Percentiles rank a stretch among this genome's conserved stretches.
Conservation (phyloP, 345 rosid species). For the Bruguiera parviflora region DNA sequence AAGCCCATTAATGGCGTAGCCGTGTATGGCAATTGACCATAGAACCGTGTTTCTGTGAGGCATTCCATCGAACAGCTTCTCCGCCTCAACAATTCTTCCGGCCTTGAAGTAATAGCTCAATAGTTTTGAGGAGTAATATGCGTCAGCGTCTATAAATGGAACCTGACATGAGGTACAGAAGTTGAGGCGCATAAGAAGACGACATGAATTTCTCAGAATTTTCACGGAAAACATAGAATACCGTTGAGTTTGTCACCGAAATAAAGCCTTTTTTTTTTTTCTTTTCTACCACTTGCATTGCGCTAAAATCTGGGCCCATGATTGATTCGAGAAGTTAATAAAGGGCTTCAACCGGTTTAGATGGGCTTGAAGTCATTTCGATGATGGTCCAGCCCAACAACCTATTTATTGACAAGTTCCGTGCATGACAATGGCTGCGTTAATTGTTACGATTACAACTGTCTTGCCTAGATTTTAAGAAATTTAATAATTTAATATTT, state of each 20-base stretch:
- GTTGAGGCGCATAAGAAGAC: constrained; percentile 2
- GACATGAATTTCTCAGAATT: constrained; percentile 7
- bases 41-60: constrained; percentile 32
- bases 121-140: constrained; percentile 17
- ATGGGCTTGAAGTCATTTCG: too few species aligned
- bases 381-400: too few species aligned
- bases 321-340: too few species aligned
- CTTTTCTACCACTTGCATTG: too few species aligned
- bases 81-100: constrained; percentile 30
- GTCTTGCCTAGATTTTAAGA: too few species aligned
- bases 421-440: too few species aligned
- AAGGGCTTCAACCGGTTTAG: too few species aligned
- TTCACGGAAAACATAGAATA: constrained; percentile 11
- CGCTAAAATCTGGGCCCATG: too few species aligned
- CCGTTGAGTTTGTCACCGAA: background rate
- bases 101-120: constrained; percentile 23
- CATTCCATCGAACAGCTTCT: constrained; percentile 36
- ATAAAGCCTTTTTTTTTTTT: too few species aligned
- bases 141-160: background rate
- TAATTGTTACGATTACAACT: too few species aligned
- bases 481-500: too few species aligned
- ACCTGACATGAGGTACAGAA: constrained; percentile 7
- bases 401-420: too few species aligned
- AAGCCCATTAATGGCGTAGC: constrained; percentile 37
- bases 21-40: constrained; percentile 46